Base-by-base conservation (phyloP, 768 basidiomycete species). In the Lactarius sp. region DNA sequence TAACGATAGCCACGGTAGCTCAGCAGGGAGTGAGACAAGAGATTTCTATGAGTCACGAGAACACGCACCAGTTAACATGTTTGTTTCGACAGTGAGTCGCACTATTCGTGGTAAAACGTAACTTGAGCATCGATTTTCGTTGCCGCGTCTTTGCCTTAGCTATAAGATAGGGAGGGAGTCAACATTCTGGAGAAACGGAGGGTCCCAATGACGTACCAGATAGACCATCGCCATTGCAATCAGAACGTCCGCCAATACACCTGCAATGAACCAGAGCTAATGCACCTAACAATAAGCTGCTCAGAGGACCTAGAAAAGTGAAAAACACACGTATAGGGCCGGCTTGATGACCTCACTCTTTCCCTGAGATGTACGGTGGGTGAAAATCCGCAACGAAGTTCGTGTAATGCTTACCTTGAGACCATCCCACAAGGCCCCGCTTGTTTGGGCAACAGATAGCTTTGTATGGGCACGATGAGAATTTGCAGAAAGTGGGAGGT, bases 41-140 rank as follows among this genome's bases (percentile, higher is more conserved):
- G 27, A 27, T 27, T 27, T 27, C 27, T 27, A 27, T 27, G 27
- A 27, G 27, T 2, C 27, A 27, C 27, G 27, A 27, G 27, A 27
- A 27, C 27, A 27, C 27, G 27, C 27, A 27, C 27, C 27, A 41
- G 41, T 41, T 14, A 41, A 12, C 41, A 4, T 31, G 47, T 71
- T 72, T 6, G 71, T 72, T 62, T 72, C 71, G 22, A 72, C 60
- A 10, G 70, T 71, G 36, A 72, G 37, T 10, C 69, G 70, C 6
- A 72, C 69, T 1, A 72, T 50, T 3, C 71, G 62, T 5, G 62
- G 60, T 6, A 72, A 39, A 36, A 70, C 34, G 51, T 70, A 49
- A 14, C 4, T n/a, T 42, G 49, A 58, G 52, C 6, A n/a, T 20
- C 36, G 46, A 34, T 53, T 18, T 22, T 61, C 69, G 44, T 46